Conservation (phyloP, 2,329 filamentous ascomycete species). For the Botrytis paeoniae region DNA sequence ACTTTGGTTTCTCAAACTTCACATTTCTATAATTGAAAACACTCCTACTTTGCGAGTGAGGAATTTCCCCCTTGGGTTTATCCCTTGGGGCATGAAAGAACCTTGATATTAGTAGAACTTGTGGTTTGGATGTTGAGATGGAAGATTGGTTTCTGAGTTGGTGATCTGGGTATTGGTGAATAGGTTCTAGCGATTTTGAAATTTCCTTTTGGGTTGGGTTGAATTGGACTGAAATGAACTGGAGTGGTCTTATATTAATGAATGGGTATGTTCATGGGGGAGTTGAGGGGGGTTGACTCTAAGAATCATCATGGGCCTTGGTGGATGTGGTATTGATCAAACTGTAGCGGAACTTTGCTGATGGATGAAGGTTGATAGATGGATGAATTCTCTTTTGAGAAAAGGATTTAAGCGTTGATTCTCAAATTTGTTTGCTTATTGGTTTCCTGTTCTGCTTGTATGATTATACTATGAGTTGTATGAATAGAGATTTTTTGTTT, state of each 20-base stretch:
- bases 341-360: neutral
- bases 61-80: slow-evolving; percentile 6
- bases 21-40: slow-evolving; percentile 2
- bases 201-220: neutral
- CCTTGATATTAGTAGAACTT: slow-evolving; percentile 2
- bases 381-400: neutral
- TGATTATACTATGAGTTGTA: neutral
- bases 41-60: slow-evolving; percentile 14
- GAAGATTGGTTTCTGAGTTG: neutral
- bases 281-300: neutral
- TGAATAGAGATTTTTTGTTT: neutral
- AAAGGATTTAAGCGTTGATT: neutral
- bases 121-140: neutral
- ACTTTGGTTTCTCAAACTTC: neutral
- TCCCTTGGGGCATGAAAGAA: slow-evolving; percentile 13
- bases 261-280: neutral
- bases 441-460: neutral
- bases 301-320: neutral
- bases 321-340: neutral
- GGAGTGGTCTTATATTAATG: neutral
- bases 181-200: neutral
- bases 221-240: too few species aligned
- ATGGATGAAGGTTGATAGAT: neutral
- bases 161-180: neutral
- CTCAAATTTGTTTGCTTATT: neutral